Evolutionary conservation across 139 green algal genomes (phyloP).

Genomic region (Volvox reticuliferus): DNA sequence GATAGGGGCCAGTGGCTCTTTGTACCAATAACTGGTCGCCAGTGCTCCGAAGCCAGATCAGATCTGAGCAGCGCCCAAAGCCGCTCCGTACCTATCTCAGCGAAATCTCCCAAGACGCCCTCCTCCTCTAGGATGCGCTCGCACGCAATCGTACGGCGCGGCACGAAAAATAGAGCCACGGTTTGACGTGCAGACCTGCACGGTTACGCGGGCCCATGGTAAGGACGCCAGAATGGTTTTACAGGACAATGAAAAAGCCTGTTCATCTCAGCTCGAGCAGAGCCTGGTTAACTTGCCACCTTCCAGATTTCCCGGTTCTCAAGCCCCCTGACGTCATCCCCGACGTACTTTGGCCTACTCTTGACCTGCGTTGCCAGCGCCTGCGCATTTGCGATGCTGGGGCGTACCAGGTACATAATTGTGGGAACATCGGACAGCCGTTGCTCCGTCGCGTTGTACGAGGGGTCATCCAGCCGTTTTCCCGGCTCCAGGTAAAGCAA

Average conservation of each 20-base stretch:
- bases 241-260: not conserved
- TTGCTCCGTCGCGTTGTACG: conserved; percentile 53
- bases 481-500: conserved; percentile 65
- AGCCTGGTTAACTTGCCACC: not conserved
- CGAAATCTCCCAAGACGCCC: conserved; percentile 79
- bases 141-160: conserved; percentile 76
- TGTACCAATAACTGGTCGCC: no score
- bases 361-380: conserved; percentile 70
- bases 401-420: conserved; percentile 72
- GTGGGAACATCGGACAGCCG: conserved; percentile 49
- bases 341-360: conserved; percentile 1
- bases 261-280: not conserved
- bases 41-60: no score
- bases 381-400: conserved; percentile 74
- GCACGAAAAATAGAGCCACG: conserved; percentile 79
- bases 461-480: conserved; percentile 56
- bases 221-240: not conserved
- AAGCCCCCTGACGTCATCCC: not conserved
- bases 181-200: no score
- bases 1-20: no score
- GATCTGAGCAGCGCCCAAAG: not conserved
- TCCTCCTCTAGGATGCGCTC: conserved; percentile 87
- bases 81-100: conserved; percentile 1
- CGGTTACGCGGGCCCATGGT: not conserved
- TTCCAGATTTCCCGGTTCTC: no score